Conservation (phyloP, 257 asterid species). For the Sherardia arvensis region DNA sequence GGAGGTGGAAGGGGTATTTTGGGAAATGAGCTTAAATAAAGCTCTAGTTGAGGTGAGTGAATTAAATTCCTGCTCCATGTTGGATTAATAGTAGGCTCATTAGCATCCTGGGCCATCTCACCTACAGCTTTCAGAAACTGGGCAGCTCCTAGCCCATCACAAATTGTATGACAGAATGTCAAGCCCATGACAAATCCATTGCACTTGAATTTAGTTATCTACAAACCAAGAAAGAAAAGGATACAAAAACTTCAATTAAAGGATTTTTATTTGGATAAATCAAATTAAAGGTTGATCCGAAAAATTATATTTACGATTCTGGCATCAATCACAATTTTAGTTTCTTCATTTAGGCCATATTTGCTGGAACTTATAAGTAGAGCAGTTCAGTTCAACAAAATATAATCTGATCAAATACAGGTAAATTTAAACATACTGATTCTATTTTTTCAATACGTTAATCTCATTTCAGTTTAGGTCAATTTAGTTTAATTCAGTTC, state of each 20-base stretch:
- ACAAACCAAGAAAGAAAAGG: not conserved
- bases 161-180: conserved; percentile 37
- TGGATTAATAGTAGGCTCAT: conserved; percentile 23
- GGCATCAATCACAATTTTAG: not conserved
- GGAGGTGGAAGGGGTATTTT: conserved; percentile 10
- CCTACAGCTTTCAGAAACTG: conserved; percentile 51
- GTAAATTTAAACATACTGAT: too few species aligned
- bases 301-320: too few species aligned
- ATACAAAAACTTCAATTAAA: not conserved
- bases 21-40: conserved; percentile 1
- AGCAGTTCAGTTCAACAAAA: too few species aligned
- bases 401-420: too few species aligned
- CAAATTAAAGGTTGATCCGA: not conserved
- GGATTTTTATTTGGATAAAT: not conserved
- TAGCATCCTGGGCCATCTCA: conserved; percentile 35
- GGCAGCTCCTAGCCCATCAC: conserved; percentile 60
- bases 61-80: conserved; percentile 38
- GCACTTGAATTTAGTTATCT: conserved; percentile 42
- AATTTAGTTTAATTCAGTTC: too few species aligned
- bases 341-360: not conserved
- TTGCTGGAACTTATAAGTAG: too few species aligned
- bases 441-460: too few species aligned
- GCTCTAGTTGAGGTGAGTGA: conserved; percentile 11
- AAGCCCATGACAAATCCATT: conserved; percentile 40
- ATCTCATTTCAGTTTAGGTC: too few species aligned